Conservation (phyloP, 2,329 filamentous ascomycete genomes). For the Alternaria infectoria region DNA sequence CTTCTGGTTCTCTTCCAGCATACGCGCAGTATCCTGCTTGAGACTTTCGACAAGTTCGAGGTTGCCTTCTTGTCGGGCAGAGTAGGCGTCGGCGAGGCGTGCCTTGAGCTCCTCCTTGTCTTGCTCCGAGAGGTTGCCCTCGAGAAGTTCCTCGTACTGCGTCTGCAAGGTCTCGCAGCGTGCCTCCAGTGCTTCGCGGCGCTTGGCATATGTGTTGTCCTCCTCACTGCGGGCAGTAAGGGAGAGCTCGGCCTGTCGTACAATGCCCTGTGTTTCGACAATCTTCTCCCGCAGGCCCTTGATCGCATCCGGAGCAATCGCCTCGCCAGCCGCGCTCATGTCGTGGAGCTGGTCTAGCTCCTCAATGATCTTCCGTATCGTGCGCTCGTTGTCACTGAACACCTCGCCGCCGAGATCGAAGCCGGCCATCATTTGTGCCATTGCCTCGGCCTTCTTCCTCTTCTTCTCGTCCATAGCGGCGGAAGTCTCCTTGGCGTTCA, state of each 20-base stretch:
- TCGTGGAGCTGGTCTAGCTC: slow-evolving; percentile 81
- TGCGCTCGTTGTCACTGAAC: slow-evolving; percentile 90
- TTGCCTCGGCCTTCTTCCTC: slow-evolving; percentile 97
- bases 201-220: slow-evolving; percentile 67
- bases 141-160: slow-evolving; percentile 83
- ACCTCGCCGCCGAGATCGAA: slow-evolving; percentile 93
- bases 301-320: slow-evolving; percentile 81
- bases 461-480: slow-evolving; percentile 95
- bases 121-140: slow-evolving; percentile 76
- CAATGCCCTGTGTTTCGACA: slow-evolving; percentile 87
- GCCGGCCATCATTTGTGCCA: slow-evolving; percentile 99
- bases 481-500: slow-evolving; percentile 92
- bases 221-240: slow-evolving; percentile 72
- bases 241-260: slow-evolving; percentile 89
- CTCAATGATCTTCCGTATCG: slow-evolving; percentile 82
- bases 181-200: slow-evolving; percentile 77
- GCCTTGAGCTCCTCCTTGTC: slow-evolving; percentile 87
- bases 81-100: slow-evolving; percentile 76
- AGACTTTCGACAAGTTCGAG: slow-evolving; percentile 77
- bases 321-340: slow-evolving; percentile 76
- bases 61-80: slow-evolving; percentile 75
- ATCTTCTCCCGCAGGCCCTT: slow-evolving; percentile 77
- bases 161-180: slow-evolving; percentile 76
- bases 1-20: slow-evolving; percentile 80
- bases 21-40: slow-evolving; percentile 75